phyloP scores from a whole-genome alignment of 2,329 filamentous ascomycete genomes.

The Colletotrichum sp. region DNA sequence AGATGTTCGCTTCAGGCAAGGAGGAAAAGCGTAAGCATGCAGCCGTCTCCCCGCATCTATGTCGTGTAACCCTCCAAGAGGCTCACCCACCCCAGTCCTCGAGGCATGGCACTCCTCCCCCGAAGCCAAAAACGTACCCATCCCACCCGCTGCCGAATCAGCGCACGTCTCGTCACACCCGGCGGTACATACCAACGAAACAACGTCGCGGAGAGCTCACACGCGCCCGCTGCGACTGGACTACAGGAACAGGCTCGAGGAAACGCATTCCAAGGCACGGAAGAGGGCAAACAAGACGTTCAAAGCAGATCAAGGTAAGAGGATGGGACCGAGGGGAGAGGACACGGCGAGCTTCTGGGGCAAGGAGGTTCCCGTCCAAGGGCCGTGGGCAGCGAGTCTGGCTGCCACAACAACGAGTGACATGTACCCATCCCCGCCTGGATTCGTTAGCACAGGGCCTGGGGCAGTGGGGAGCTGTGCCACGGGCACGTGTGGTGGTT shows the following conservation, averaged over 20 bases:
- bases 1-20: constrained; percentile 47
- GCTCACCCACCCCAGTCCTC: constrained; percentile 1
- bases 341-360: constrained; percentile 19
- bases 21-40: constrained; percentile 41
- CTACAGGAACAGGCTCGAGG: constrained; percentile 11
- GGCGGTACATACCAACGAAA: constrained; percentile 50
- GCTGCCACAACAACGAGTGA: constrained; percentile 2
- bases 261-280: constrained; percentile 12
- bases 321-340: constrained; percentile 21
- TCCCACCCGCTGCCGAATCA: constrained; percentile 49
- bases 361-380: neutral
- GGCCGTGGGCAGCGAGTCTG: constrained; percentile 12
- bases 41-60: neutral
- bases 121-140: constrained; percentile 43
- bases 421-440: constrained; percentile 21
- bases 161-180: constrained; percentile 75
- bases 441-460: neutral
- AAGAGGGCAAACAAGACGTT: constrained; percentile 11
- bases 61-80: neutral
- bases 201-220: neutral
- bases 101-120: constrained; percentile 51
- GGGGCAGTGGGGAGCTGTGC: constrained; percentile 18
- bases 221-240: neutral
- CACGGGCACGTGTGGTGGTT: constrained; percentile 15
- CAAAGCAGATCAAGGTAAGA: neutral